A percentile compares a stretch with the other conserved stretches of the same genome.
Evolutionary conservation across 2,329 filamentous ascomycete genomes (phyloP).

Genomic region (Trichoderma gracile): DNA sequence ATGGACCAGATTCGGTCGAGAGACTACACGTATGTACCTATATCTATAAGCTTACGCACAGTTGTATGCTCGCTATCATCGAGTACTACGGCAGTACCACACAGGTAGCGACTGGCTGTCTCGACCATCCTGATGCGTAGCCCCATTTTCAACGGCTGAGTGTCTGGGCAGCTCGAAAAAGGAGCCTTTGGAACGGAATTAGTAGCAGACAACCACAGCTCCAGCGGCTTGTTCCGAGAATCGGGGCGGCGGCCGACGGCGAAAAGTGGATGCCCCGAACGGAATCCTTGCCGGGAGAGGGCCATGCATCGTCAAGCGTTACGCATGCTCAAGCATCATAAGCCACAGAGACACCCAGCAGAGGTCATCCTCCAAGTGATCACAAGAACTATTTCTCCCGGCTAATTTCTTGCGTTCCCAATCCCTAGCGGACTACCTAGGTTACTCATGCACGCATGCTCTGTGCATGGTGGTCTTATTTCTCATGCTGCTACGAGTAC

Average conservation of each 20-base stretch:
- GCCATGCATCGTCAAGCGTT: not conserved
- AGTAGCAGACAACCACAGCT: not conserved
- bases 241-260: not conserved
- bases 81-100: too few relatives aligned
- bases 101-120: not conserved
- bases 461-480: not conserved
- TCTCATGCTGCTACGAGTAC: not conserved
- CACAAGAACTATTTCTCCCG: not conserved
- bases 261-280: not conserved
- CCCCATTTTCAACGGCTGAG: not conserved
- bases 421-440: not conserved
- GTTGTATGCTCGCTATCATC: too few relatives aligned
- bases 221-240: not conserved
- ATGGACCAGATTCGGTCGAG: too few relatives aligned
- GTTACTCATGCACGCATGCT: slow-evolving; percentile 4
- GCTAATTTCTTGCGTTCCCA: not conserved
- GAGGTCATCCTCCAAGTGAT: not conserved
- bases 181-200: too few relatives aligned
- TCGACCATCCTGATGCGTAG: not conserved
- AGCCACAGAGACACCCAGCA: not conserved
- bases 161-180: not conserved
- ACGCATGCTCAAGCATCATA: not conserved
- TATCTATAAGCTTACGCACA: too few relatives aligned
- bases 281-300: not conserved
- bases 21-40: too few relatives aligned